Evolutionary conservation across 2,329 filamentous ascomycete genomes (phyloP), one percentile per base, ranked within the genome.

Genomic region (Aureobasidium sp.): DNA sequence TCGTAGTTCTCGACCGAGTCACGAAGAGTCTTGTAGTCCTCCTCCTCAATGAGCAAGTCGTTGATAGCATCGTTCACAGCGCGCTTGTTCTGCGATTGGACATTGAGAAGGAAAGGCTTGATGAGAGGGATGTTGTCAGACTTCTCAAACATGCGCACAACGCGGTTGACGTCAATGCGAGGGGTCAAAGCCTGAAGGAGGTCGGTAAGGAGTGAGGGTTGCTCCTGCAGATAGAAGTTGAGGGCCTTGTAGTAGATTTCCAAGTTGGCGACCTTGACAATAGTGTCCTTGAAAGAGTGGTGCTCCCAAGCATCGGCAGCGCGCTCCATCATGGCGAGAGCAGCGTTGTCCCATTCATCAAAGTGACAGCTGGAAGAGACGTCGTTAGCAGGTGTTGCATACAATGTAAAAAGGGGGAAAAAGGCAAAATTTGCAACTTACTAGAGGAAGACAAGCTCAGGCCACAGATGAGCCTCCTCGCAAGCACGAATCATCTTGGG

Each of bases 1-100:
- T 99, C 94, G 76, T 97, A 96, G 79, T 96, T 96, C 79, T 97
- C 91, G 12, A 97, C 93, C 1, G 94, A 99, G 77, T 99, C 94
- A 59, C 91, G 89, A 32, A 99, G 83, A 17, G 93, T 97, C 87
- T 99, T 97, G 84, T 99, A 93, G 74, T 99, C 95, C 74, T 99
- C 95, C 76, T 99, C 94, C 76, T 99, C 94, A 64, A 99, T 99
- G 69, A 99, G 81, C 51, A 99, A 79, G 73, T 99, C 94, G 73
- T 99, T 97, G 78, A 99, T 96, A 29, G 94, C 94, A 72, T 95
- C 91, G 77, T 99, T 99, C 72, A 99, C 94, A 57, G 90, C 90
- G 67, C 91, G 90, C 87, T 99, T 99, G 83, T 99, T 99, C 78
- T 99, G 94, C 15, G 85, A 78, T 78, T 99, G 94, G 29, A 99